Base-by-base conservation (phyloP, 169 alveolate species). In the Neospora caninum region DNA sequence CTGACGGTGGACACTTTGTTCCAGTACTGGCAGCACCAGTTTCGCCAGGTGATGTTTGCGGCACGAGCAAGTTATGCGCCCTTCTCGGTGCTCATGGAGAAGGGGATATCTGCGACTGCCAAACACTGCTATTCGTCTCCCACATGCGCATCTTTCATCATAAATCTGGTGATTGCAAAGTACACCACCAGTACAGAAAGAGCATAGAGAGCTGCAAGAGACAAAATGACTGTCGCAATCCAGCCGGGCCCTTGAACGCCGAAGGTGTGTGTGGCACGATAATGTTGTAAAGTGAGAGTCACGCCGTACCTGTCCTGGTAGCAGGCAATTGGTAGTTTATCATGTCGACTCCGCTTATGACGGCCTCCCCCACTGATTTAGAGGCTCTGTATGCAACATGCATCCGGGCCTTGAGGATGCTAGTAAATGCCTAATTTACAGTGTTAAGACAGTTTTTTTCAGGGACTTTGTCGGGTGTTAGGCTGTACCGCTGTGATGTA, bases 1-100 rank as follows among this genome's bases (percentile, higher is more conserved):
- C 96, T 98, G 91, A 96, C 73, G 42, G 53, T 34, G 29, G 82
- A 22, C 82, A 69, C 43, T 10, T 34, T 69, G 10, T 10, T 0
- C 25, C 82, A 49, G 27, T 49, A 49, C 9, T 49, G 58, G 0
- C 4, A 49, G 58, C 27, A 49, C 18, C 58, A 13, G 58, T 49
- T 49, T 49, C 9, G 58, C 58, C 58, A 13, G 58, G 58, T 49
- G 58, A 13, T 49, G 58, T 49, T 49, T 49, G 58, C 58, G 58
- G 27, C 58, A 49, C 58, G 58, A 49, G 18, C 6, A 49, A 49
- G 58, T 49, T 49, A 49, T 49, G 58, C 18, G 58, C 58, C 18
- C 58, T 49, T 49, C 58, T 49, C 16, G 58, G 18, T 49, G 58
- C 58, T 13, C 58, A 22, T 49, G 58, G 6, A 49, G 58, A 49